These are phyloP conservation scores for Onygenales sp. DNA, from an alignment of 2,329 filamentous ascomycete genomes.

Conservation along the genomic window DNA sequence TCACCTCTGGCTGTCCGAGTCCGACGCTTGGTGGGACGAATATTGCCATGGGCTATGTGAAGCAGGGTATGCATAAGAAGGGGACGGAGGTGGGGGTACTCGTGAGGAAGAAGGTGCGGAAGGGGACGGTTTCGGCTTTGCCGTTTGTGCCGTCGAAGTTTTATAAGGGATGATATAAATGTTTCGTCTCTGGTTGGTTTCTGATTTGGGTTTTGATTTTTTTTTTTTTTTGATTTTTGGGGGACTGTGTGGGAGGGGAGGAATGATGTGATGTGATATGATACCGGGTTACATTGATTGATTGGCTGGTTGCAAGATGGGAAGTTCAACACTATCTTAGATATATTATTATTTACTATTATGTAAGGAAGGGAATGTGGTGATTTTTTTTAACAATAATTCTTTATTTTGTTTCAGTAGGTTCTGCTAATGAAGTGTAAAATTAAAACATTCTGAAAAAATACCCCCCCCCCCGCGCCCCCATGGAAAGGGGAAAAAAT, in stretches of 20 bases:
- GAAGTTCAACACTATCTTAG: no score
- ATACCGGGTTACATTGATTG: not conserved
- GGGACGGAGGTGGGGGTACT: slow-evolving; percentile 73
- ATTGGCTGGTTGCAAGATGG: not conserved
- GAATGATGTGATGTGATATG: not conserved
- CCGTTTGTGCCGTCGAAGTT: slow-evolving; percentile 79
- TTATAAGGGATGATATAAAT: slow-evolving; percentile 37
- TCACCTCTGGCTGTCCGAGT: slow-evolving; percentile 86
- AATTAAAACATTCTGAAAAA: no score
- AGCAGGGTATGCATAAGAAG: slow-evolving; percentile 69
- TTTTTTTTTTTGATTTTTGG: not conserved
- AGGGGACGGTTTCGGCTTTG: slow-evolving; percentile 75
- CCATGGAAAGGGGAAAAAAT: no score
- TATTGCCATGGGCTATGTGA: slow-evolving; percentile 91
- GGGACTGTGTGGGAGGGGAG: not conserved
- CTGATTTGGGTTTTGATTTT: no score
- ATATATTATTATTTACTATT: no score
- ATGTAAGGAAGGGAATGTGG: no score
- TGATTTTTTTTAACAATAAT: no score
- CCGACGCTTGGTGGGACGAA: slow-evolving; percentile 73
- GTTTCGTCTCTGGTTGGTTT: not conserved
- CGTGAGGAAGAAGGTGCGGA: slow-evolving; percentile 66
- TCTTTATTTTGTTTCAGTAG: no score
- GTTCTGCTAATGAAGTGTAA: no score
- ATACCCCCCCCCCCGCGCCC: no score